Evolutionary conservation across 2,329 filamentous ascomycete genomes (phyloP).

Genomic region (Tolypocladium endophyticum): DNA sequence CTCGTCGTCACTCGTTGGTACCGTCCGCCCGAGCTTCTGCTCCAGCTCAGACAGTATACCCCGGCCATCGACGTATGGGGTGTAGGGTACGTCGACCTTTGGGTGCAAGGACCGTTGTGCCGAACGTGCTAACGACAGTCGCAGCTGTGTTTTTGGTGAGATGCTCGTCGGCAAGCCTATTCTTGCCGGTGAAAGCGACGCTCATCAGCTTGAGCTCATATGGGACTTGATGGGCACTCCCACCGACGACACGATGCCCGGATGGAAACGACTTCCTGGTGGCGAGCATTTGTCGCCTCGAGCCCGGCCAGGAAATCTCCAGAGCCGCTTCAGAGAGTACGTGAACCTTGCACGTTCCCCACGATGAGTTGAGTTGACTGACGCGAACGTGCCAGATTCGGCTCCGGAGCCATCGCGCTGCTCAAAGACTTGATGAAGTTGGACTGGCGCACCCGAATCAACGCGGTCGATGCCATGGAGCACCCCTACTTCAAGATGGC

Average conservation of each 20-base stretch:
- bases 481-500: conserved; percentile 81
- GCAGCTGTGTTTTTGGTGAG: conserved; percentile 91
- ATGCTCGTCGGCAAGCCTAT: conserved; percentile 95
- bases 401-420: conserved; percentile 64
- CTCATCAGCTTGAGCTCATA: conserved; percentile 84
- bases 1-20: conserved; percentile 97
- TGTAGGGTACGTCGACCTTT: conserved; percentile 57
- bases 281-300: conserved; percentile 63
- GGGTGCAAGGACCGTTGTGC: not conserved
- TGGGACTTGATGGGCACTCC: conserved; percentile 88
- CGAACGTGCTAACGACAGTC: conserved; percentile 10
- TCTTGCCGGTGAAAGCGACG: conserved; percentile 77
- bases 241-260: conserved; percentile 84
- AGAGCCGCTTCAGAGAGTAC: conserved; percentile 64
- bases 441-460: conserved; percentile 81
- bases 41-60: conserved; percentile 86
- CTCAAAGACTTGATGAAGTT: conserved; percentile 75
- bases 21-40: conserved; percentile 80
- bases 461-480: conserved; percentile 85
- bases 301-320: conserved; percentile 52
- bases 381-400: conserved; percentile 35
- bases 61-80: conserved; percentile 98
- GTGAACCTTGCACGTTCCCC: conserved; percentile 6
- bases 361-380: conserved; percentile 1
- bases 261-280: conserved; percentile 74